Conservation (phyloP, 441 rosid genomes). For the Bocquillonia castaneifolia region DNA sequence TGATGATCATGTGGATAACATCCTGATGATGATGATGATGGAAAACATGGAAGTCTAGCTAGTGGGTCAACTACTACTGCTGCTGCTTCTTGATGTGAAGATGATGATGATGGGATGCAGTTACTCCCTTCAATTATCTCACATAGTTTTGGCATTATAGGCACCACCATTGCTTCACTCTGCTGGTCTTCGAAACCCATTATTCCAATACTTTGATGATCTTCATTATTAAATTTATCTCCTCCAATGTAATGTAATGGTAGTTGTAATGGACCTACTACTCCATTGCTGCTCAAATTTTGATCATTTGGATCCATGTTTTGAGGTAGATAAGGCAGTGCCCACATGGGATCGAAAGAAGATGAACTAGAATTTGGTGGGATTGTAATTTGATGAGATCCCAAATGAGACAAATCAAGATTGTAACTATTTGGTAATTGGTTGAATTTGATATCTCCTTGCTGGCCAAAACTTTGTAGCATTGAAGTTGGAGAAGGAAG, state of each 20-base stretch:
- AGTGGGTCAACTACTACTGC: constrained; percentile 33
- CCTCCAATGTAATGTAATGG: constrained; percentile 22
- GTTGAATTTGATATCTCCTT: constrained; percentile 38
- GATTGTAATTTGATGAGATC: constrained; percentile 17
- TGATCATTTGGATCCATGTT: constrained; percentile 35
- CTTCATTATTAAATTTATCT: constrained; percentile 21
- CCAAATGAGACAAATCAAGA: constrained; percentile 28
- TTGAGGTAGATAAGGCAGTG: constrained; percentile 36
- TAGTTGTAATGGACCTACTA: constrained; percentile 18
- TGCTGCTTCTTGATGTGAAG: too few relatives aligned
- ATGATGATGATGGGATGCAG: constrained; percentile 27
- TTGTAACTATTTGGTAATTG: constrained; percentile 17
- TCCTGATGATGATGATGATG: constrained; percentile 17
- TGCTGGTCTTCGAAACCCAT: constrained; percentile 29
- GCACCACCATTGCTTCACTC: constrained; percentile 16
- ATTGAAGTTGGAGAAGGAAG: constrained; percentile 37
- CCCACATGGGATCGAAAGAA: constrained; percentile 36
- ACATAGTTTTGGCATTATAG: constrained; percentile 47
- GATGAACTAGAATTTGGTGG: constrained; percentile 22
- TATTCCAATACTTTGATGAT: constrained; percentile 24
- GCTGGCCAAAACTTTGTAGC: constrained; percentile 41
- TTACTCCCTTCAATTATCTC: constrained; percentile 46
- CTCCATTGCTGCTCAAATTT: constrained; percentile 21
- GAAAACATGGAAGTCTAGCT: constrained; percentile 30
- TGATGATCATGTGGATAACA: constrained; percentile 26